These are phyloP conservation scores for Pseudogymnoascus sp. DNA, from an alignment of 2,329 filamentous ascomycete species.

Conservation along the genomic window DNA sequence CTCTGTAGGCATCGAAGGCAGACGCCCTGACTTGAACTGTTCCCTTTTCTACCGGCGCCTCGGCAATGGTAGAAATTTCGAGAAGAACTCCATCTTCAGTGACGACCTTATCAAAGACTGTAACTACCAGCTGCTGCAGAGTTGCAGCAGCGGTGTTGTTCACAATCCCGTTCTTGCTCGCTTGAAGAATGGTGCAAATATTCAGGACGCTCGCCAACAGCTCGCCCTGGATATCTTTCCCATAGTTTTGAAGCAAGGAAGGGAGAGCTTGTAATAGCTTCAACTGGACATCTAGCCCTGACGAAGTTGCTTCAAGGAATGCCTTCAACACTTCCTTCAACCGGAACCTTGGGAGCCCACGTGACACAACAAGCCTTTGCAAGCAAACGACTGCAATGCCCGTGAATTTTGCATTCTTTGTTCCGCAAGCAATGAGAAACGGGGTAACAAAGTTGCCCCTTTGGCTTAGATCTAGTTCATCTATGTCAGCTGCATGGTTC, in stretches of 20 bases:
- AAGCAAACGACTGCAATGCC: constrained; percentile 80
- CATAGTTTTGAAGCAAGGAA: constrained; percentile 83
- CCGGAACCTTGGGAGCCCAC: constrained; percentile 68
- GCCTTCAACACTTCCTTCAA: constrained; percentile 83
- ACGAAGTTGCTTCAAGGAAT: constrained; percentile 73
- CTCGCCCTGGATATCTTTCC: constrained; percentile 68
- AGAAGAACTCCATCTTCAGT: constrained; percentile 58
- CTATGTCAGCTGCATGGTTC: constrained; percentile 6
- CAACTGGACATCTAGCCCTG: constrained; percentile 80
- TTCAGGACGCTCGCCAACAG: constrained; percentile 75
- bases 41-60: constrained; percentile 58
- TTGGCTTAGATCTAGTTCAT: constrained; percentile 63
- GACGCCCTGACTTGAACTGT: constrained; percentile 61
- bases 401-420: constrained; percentile 84
- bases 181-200: constrained; percentile 85
- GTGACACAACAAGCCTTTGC: constrained; percentile 76
- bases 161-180: constrained; percentile 85
- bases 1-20: constrained; percentile 75
- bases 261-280: constrained; percentile 92
- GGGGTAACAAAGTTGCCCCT: constrained; percentile 81
- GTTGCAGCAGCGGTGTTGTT: constrained; percentile 96
- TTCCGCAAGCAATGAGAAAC: constrained; percentile 86
- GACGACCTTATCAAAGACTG: constrained; percentile 86
- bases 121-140: constrained; percentile 83
- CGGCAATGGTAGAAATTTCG: constrained; percentile 51